Evolutionary conservation across 768 basidiomycete species (phyloP), one percentile per base, ranked within the genome.

Genomic region (Albatrellus ellisii): DNA sequence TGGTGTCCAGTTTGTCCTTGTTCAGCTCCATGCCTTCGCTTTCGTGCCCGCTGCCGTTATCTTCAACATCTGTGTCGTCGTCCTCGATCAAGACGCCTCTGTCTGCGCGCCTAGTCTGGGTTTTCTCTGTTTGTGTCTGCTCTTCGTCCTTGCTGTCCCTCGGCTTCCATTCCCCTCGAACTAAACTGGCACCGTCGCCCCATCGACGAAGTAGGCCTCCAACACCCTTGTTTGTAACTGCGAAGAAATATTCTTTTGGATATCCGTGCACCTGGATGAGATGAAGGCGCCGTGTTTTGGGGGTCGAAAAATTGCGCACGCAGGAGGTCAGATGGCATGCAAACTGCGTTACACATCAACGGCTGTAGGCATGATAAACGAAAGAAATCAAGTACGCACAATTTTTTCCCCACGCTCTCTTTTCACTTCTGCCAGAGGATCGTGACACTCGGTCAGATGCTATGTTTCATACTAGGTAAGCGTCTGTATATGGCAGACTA

Each of bases 161-260:
- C 4, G 64, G 52, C 38, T 74, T 83, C 86, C 86, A 90, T 43
- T 72, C 64, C 9, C 72, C 72, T 28, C 87, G 69, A 41, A 89
- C 65, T 62, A 90, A 66, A 50, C 82, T 87, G 4, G 74, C 87
- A 5, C 86, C 87, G 45, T 84, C 82, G 8, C 87, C 87, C 83
- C 85, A 89, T 53, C 65, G 73, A 56, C 75, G 73, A 42, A 89
- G 58, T 14, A 90, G 62, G 3, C 80, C 84, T 10, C 86, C 87
- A 10, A 90, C 75, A 17, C 90, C 90, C 56, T 85, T 89, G 61
- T 91, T 91, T 12, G 86, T 90, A 15, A 94, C 80, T 15, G 83
- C 75, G 56, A 92, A 94, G 61, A 88, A 92, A 59, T 81, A 94
- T 54, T 90, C 75, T 55, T 86, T 86, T 4, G 89, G 88, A 55